Evolutionary conservation across 768 basidiomycete genomes (phyloP).

Genomic region (Leccinellum rugosiceps): DNA sequence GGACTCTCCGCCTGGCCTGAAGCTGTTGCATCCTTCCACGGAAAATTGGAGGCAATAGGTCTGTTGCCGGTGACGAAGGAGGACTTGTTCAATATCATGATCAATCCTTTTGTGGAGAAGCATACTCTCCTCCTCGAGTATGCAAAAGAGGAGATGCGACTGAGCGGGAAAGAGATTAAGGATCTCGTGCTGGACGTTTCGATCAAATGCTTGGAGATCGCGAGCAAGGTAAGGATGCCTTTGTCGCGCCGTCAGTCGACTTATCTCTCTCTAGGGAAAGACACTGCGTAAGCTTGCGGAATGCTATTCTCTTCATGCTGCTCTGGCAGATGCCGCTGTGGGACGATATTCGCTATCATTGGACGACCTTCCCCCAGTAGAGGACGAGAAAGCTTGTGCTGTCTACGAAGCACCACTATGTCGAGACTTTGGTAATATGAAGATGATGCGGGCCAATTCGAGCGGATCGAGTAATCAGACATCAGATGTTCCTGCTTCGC

Average conservation of each 20-base stretch:
- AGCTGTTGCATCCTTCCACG: conserved; percentile 34
- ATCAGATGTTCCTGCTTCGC: background rate
- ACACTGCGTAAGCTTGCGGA: conserved; percentile 59
- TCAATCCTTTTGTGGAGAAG: conserved; percentile 69
- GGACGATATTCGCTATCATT: conserved; percentile 49
- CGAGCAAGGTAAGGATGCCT: conserved; percentile 41
- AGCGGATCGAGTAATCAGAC: conserved; percentile 13
- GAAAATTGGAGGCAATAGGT: conserved; percentile 53
- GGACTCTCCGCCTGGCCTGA: conserved; percentile 28
- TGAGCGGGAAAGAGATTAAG: conserved; percentile 41
- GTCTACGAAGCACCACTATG: conserved; percentile 51
- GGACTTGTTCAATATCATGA: conserved; percentile 60
- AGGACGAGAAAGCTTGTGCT: conserved; percentile 44
- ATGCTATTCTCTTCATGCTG: conserved; percentile 40
- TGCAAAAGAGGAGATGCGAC: conserved; percentile 40
- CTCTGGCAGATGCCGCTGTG: conserved; percentile 45
- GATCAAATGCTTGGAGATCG: conserved; percentile 54
- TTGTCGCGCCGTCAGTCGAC: conserved; percentile 1
- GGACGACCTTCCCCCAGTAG: conserved; percentile 54
- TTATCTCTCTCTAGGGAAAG: conserved; percentile 49
- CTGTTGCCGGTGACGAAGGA: conserved; percentile 53
- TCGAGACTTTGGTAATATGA: conserved; percentile 45
- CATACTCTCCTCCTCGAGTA: conserved; percentile 51
- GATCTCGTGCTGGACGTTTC: conserved; percentile 58
- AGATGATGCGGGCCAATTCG: conserved; percentile 24